Evolutionary conservation across 2,329 filamentous ascomycete species (phyloP).

Genomic region (Calonectria hongkongensis): DNA sequence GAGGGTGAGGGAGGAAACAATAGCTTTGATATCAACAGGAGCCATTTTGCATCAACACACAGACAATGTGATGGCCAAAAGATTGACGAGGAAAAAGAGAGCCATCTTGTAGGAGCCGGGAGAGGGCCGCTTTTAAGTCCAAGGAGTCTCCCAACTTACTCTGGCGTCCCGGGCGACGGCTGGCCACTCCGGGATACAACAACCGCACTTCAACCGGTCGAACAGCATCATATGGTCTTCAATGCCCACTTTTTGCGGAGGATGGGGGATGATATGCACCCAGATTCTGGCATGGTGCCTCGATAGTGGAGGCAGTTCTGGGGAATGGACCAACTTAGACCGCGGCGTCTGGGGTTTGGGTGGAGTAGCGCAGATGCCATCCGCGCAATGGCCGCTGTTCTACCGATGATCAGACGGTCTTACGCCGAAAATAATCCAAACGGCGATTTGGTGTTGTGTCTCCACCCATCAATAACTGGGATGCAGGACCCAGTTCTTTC

Average conservation of each 20-base stretch:
- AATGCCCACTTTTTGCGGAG: constrained; percentile 40
- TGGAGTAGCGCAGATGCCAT: constrained; percentile 23
- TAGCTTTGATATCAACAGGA: constrained; percentile 53
- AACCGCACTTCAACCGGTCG: constrained; percentile 38
- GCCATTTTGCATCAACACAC: constrained; percentile 47
- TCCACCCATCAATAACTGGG: background rate
- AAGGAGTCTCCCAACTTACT: constrained; percentile 2
- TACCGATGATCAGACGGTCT: constrained; percentile 21
- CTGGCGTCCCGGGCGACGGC: constrained; percentile 26
- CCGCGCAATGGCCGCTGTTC: background rate
- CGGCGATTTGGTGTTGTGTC: background rate
- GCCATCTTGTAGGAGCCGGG: constrained; percentile 41
- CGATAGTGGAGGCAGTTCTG: constrained; percentile 35
- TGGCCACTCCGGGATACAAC: constrained; percentile 17
- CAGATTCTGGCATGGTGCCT: constrained; percentile 23
- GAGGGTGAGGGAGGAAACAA: constrained; percentile 56
- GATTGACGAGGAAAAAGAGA: constrained; percentile 34
- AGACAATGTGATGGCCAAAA: constrained; percentile 32
- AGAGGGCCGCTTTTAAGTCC: constrained; percentile 47
- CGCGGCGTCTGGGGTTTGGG: constrained; percentile 5
- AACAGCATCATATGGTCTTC: constrained; percentile 32
- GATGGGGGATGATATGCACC: constrained; percentile 18
- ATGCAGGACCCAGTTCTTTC: constrained; percentile 7
- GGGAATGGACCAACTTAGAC: constrained; percentile 35
- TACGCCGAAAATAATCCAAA: constrained; percentile 13